Evolutionary conservation across 257 asterid species (phyloP).

Genomic region (Primulina eburnea): DNA sequence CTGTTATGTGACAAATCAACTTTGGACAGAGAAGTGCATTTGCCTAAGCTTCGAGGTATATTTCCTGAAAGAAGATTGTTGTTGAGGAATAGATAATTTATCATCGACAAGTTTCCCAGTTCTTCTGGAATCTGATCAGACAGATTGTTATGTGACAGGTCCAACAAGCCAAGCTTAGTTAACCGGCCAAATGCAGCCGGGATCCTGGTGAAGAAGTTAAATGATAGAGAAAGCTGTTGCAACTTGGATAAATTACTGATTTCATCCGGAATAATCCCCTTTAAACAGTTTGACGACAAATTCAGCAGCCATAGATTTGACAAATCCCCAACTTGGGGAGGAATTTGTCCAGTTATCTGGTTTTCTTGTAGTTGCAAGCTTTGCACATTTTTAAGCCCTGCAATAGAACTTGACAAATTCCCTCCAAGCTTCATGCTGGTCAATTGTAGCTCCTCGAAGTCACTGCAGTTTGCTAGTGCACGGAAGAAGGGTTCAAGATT

Average conservation of each 20-base stretch:
- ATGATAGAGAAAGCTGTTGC: slow-evolving; percentile 41
- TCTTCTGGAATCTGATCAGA: slow-evolving; percentile 49
- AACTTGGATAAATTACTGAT: slow-evolving; percentile 28
- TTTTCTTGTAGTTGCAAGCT: slow-evolving; percentile 48
- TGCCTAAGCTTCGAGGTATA: slow-evolving; percentile 44
- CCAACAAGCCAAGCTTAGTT: slow-evolving; percentile 38
- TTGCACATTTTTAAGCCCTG: slow-evolving; percentile 20
- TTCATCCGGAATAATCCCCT: slow-evolving; percentile 33
- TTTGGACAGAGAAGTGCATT: slow-evolving; percentile 34
- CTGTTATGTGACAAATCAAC: slow-evolving; percentile 50
- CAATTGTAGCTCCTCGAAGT: slow-evolving; percentile 40
- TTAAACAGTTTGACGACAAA: slow-evolving; percentile 38
- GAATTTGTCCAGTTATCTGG: slow-evolving; percentile 40
- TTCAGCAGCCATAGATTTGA: slow-evolving; percentile 31
- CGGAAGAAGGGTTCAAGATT: slow-evolving; percentile 47
- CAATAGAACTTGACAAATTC: slow-evolving; percentile 34
- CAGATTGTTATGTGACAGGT: slow-evolving; percentile 43
- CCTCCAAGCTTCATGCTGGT: slow-evolving; percentile 47
- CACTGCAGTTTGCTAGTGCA: slow-evolving; percentile 40
- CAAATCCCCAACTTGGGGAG: slow-evolving; percentile 32
- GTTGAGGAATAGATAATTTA: slow-evolving; percentile 36
- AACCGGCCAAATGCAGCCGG: slow-evolving; percentile 34
- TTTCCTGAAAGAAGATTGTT: slow-evolving; percentile 51
- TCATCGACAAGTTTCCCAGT: slow-evolving; percentile 32
- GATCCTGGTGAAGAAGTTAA: slow-evolving; percentile 38